These are phyloP conservation scores for Fusarium sp. DNA, from an alignment of 2,329 filamentous ascomycete genomes.

Conservation along the genomic window DNA sequence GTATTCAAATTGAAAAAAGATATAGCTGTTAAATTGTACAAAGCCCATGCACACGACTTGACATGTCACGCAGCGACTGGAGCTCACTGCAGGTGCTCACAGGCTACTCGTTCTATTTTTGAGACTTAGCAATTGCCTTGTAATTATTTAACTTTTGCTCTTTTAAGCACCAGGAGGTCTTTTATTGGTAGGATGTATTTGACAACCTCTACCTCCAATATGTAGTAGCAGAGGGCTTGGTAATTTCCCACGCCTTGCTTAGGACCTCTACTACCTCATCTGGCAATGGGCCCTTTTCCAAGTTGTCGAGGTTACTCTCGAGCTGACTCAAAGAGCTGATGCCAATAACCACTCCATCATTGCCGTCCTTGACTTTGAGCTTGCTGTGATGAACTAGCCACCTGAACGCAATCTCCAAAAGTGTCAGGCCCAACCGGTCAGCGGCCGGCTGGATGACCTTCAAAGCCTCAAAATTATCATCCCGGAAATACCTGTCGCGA, in stretches of 20 bases:
- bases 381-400: slow-evolving; percentile 79
- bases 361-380: slow-evolving; percentile 58
- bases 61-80: no score
- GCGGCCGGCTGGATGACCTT: slow-evolving; percentile 74
- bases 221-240: slow-evolving; percentile 1
- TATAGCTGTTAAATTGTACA: no score
- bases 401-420: slow-evolving; percentile 78
- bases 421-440: slow-evolving; percentile 73
- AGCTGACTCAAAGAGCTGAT: slow-evolving; percentile 66
- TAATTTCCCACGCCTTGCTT: slow-evolving; percentile 27
- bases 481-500: slow-evolving; percentile 71
- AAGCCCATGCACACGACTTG: no score
- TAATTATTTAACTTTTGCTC: no score
- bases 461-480: slow-evolving; percentile 71
- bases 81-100: no score
- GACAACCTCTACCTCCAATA: slow-evolving; percentile 52
- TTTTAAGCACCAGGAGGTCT: no score
- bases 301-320: slow-evolving; percentile 63
- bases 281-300: slow-evolving; percentile 77
- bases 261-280: slow-evolving; percentile 75
- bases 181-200: no score
- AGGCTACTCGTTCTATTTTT: no score
- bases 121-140: no score
- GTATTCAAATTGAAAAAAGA: no score
- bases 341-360: slow-evolving; percentile 67